Evolutionary conservation across 805 yeast genomes (phyloP).

Genomic region (Candida awuae): DNA sequence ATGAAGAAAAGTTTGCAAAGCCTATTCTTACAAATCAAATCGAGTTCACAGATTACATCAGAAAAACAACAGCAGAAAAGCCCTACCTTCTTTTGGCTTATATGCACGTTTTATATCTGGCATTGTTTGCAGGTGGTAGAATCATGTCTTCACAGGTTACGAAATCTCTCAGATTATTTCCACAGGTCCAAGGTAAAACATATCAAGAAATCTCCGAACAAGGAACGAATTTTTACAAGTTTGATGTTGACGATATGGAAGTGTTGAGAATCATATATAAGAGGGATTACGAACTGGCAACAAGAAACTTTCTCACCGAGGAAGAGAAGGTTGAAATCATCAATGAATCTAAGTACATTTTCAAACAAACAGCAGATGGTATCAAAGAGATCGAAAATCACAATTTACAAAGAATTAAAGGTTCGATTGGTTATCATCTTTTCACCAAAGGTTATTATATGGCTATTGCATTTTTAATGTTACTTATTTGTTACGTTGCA

Average conservation of each 20-base stretch:
- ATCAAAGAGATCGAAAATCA: slow-evolving; percentile 60
- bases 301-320: slow-evolving; percentile 65
- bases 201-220: slow-evolving; percentile 50
- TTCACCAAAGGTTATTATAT: slow-evolving; percentile 46
- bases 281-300: slow-evolving; percentile 67
- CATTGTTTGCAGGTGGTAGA: slow-evolving; percentile 80
- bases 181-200: slow-evolving; percentile 59
- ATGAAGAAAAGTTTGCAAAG: slow-evolving; percentile 42
- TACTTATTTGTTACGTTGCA: slow-evolving; percentile 28
- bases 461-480: slow-evolving; percentile 26
- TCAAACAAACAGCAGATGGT: slow-evolving; percentile 51
- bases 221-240: slow-evolving; percentile 67
- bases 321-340: slow-evolving; percentile 62
- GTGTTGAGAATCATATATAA: slow-evolving; percentile 59
- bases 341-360: slow-evolving; percentile 58
- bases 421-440: slow-evolving; percentile 46
- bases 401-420: slow-evolving; percentile 50
- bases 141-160: slow-evolving; percentile 60
- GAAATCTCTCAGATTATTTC: slow-evolving; percentile 65
- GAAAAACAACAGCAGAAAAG: slow-evolving; percentile 43
- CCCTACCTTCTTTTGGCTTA: slow-evolving; percentile 72
- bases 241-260: slow-evolving; percentile 58
- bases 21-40: slow-evolving; percentile 59
- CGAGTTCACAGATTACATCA: slow-evolving; percentile 54
- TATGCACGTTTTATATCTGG: slow-evolving; percentile 78